Evolutionary conservation across 306 rosid species (phyloP).

Genomic region (Pyrus betulifolia): DNA sequence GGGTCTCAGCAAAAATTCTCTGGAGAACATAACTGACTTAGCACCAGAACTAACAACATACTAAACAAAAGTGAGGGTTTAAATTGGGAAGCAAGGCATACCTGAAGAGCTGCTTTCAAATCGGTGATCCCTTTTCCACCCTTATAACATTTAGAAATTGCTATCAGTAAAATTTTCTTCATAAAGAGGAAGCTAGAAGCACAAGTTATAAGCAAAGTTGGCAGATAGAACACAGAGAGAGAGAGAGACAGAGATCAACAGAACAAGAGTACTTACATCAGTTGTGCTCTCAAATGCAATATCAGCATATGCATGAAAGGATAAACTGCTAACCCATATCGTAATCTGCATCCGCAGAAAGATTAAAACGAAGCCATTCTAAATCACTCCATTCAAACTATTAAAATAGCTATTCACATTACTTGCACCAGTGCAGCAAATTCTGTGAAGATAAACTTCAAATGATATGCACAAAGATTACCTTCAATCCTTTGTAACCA

Average conservation of each 20-base stretch:
- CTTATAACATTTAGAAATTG: conserved; percentile 37
- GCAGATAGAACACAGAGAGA: background rate
- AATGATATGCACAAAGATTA: conserved; percentile 3
- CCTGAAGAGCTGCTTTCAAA: conserved; percentile 75
- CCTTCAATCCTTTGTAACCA: conserved; percentile 90
- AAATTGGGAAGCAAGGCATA: conserved; percentile 11
- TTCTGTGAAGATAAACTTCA: background rate
- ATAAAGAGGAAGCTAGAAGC: background rate
- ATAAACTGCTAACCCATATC: conserved; percentile 72
- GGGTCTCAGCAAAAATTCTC: conserved; percentile 81
- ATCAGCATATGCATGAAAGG: conserved; percentile 74
- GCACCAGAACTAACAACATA: conserved; percentile 8
- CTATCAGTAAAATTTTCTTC: conserved; percentile 1
- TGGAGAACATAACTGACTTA: conserved; percentile 31
- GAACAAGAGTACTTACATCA: conserved; percentile 56
- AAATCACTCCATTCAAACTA: background rate
- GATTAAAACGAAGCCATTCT: background rate
- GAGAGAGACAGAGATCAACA: background rate
- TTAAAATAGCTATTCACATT: background rate
- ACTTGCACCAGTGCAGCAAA: background rate
- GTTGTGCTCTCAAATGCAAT: conserved; percentile 50
- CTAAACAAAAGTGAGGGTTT: background rate
- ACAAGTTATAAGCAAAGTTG: background rate
- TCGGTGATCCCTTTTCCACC: conserved; percentile 88
- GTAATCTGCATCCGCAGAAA: conserved; percentile 47